phyloP scores from a whole-genome alignment of 495 filamentous ascomycete genomes.

The Jackrogersella multiformis region DNA sequence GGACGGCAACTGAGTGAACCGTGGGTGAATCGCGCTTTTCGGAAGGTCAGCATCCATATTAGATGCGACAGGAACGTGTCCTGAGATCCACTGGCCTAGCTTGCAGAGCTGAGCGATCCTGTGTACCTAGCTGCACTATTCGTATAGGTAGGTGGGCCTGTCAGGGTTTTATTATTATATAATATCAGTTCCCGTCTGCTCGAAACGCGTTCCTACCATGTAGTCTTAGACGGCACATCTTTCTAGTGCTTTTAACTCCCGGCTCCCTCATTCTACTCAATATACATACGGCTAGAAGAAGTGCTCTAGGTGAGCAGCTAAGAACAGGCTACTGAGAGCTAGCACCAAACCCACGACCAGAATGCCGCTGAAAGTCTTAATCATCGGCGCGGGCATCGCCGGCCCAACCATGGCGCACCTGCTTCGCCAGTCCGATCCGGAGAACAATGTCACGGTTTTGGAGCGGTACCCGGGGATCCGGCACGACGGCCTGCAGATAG shows the following conservation, averaged over 20 bases:
- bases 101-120: too few relatives aligned
- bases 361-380: slow-evolving; percentile 70
- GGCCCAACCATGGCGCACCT: slow-evolving; percentile 75
- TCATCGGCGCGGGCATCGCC: slow-evolving; percentile 90
- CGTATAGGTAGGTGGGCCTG: too few relatives aligned
- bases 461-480: slow-evolving; percentile 58
- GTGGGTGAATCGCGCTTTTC: too few relatives aligned
- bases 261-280: neutral
- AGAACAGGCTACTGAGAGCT: neutral
- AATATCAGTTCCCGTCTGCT: neutral
- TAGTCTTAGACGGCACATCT: neutral
- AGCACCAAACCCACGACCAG: neutral
- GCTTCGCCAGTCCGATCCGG: slow-evolving; percentile 52
- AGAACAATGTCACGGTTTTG: slow-evolving; percentile 58
- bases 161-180: neutral
- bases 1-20: too few relatives aligned
- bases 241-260: neutral
- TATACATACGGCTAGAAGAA: neutral
- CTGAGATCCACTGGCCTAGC: too few relatives aligned
- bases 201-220: neutral
- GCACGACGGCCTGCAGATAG: slow-evolving; percentile 58
- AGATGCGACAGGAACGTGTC: too few relatives aligned
- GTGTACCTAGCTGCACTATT: too few relatives aligned
- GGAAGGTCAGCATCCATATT: too few relatives aligned
- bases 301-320: neutral